These are phyloP conservation scores for Orbilia brochopaga DNA, from an alignment of 2,329 filamentous ascomycete genomes.

Conservation along the genomic window DNA sequence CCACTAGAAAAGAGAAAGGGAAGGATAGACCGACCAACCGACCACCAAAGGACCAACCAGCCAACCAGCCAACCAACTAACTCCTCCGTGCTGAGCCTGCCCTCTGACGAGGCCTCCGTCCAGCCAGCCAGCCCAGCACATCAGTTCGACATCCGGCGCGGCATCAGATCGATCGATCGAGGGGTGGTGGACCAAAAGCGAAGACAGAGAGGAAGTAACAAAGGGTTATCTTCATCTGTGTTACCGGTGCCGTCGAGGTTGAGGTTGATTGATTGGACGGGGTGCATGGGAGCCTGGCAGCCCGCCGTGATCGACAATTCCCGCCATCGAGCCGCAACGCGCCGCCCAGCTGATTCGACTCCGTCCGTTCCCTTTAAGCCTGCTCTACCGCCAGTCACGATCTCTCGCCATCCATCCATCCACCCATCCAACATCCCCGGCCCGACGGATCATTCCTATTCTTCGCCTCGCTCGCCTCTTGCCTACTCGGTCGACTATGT, in stretches of 20 bases:
- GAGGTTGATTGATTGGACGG: not conserved
- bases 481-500: constrained; percentile 28
- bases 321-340: constrained; percentile 2
- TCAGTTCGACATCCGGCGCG: no score
- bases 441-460: not conserved
- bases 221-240: not conserved
- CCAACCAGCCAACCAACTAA: no score
- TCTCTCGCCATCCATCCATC: not conserved
- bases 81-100: no score
- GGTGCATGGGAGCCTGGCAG: not conserved
- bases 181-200: not conserved
- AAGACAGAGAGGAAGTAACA: not conserved
- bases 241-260: not conserved
- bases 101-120: no score
- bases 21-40: no score
- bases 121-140: no score
- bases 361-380: not conserved
- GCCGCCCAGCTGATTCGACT: constrained; percentile 1
- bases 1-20: no score
- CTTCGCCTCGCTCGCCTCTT: constrained; percentile 12
- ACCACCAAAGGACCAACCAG: no score
- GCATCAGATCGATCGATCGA: not conserved
- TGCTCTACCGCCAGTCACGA: not conserved
- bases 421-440: not conserved
- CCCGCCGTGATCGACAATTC: not conserved